A percentile compares a stretch with the other conserved stretches of the same genome.
phyloP scores from a whole-genome alignment of 2,329 filamentous ascomycete species.

The Exserohilum rostratum region DNA sequence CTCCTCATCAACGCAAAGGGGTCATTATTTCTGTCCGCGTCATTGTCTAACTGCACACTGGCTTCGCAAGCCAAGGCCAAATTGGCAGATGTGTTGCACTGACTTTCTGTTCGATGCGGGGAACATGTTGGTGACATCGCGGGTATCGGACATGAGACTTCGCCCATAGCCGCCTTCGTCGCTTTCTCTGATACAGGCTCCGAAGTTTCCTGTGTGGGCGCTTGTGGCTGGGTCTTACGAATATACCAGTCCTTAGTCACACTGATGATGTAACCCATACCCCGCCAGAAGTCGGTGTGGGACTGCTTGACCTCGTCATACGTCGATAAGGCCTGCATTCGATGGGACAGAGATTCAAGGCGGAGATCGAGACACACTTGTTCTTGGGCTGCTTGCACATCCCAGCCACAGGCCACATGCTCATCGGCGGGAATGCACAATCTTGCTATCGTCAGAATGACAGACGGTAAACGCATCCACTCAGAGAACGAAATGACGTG shows the following conservation, averaged over 20 bases:
- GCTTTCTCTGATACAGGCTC: conserved; percentile 2
- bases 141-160: conserved; percentile 14
- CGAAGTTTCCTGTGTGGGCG: neutral
- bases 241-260: conserved; percentile 40
- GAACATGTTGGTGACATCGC: conserved; percentile 6
- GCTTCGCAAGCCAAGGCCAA: conserved; percentile 6
- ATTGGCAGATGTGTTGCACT: neutral
- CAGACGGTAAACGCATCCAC: conserved; percentile 42
- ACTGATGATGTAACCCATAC: conserved; percentile 39
- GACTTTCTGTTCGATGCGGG: neutral
- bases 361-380: conserved; percentile 40
- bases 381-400: conserved; percentile 40
- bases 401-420: conserved; percentile 35
- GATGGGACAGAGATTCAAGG: conserved; percentile 42
- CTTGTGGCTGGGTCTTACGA: conserved; percentile 27
- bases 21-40: conserved; percentile 11
- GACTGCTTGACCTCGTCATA: conserved; percentile 32
- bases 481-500: conserved; percentile 41
- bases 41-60: conserved; percentile 7
- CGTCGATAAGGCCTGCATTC: conserved; percentile 38
- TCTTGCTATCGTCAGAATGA: conserved; percentile 37
- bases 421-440: conserved; percentile 38
- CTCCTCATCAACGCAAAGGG: conserved; percentile 33
- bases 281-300: conserved; percentile 40
- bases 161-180: conserved; percentile 14